A percentile compares a stretch with the other conserved stretches of the same genome.
These are phyloP conservation scores for Houttuynia cordata DNA, from an alignment of 164 flowering plant species.

Conservation along the genomic window DNA sequence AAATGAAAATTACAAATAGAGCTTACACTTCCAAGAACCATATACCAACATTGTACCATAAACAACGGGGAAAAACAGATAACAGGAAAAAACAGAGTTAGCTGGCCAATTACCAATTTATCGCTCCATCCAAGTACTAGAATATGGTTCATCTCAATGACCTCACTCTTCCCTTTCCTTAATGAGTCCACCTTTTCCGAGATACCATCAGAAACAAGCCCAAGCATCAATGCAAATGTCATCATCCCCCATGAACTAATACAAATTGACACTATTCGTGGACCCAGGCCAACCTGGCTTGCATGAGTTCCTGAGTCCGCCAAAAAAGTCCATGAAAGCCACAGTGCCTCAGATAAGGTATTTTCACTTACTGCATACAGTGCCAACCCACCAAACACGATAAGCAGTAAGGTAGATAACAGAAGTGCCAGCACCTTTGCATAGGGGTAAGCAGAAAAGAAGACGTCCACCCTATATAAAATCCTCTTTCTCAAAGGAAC, in stretches of 20 bases:
- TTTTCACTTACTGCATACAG: conserved; percentile 71
- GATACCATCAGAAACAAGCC: conserved; percentile 94
- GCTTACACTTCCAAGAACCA: neutral
- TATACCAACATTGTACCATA: neutral
- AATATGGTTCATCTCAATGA: conserved; percentile 77
- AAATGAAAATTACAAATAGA: neutral
- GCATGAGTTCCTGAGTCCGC: conserved; percentile 97
- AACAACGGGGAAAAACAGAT: too few species aligned
- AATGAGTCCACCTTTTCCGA: conserved; percentile 88
- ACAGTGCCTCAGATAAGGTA: conserved; percentile 66
- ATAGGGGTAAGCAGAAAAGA: conserved; percentile 81
- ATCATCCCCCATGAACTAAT: conserved; percentile 92
- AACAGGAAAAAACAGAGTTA: too few species aligned
- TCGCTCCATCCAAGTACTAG: conserved; percentile 97
- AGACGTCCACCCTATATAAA: conserved; percentile 81
- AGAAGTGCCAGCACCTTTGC: conserved; percentile 93
- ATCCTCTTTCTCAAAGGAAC: conserved; percentile 83
- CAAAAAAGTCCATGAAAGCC: conserved; percentile 93
- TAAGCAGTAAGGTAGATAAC: conserved; percentile 74
- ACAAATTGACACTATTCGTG: conserved; percentile 76
- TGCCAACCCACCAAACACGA: conserved; percentile 87
- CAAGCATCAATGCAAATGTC: conserved; percentile 97
- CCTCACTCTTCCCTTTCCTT: conserved; percentile 94
- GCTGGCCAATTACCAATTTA: conserved; percentile 46
- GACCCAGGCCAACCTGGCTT: conserved; percentile 66